A percentile compares a stretch with the other conserved stretches of the same genome.
Evolutionary conservation across 331 rosid genomes (phyloP).

Genomic region (Phaseolus coccineus): DNA sequence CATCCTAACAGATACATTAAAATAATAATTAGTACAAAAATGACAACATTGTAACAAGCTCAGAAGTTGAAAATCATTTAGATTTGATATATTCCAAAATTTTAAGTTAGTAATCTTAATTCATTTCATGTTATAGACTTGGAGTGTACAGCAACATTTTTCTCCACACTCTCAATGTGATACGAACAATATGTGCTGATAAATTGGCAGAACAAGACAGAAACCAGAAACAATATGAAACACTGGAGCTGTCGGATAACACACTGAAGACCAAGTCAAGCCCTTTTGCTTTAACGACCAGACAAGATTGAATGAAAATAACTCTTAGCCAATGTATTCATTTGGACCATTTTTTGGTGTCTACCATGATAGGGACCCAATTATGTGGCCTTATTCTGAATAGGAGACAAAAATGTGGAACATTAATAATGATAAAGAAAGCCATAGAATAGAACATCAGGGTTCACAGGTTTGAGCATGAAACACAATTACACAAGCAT

Average conservation of each 20-base stretch:
- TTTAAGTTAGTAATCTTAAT: not conserved
- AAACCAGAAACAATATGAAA: not conserved
- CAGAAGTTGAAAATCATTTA: not conserved
- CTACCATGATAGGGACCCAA: slow-evolving; percentile 48
- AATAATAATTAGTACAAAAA: not conserved
- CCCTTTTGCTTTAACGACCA: slow-evolving; percentile 35
- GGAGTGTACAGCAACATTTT: not conserved
- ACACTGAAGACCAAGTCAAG: slow-evolving; percentile 41
- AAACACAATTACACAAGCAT: slow-evolving; percentile 6
- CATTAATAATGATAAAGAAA: slow-evolving; percentile 1
- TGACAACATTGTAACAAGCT: not conserved
- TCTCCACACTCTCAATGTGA: not conserved
- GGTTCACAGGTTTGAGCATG: slow-evolving; percentile 20
- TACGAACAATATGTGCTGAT: not conserved
- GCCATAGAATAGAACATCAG: not conserved
- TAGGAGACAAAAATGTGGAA: slow-evolving; percentile 48
- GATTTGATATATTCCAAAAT: not conserved
- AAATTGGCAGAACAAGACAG: not conserved
- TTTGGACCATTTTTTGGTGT: slow-evolving; percentile 31
- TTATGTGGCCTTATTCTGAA: not conserved
- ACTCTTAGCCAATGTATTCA: slow-evolving; percentile 14
- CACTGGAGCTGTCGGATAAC: slow-evolving; percentile 6
- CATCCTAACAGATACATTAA: not conserved
- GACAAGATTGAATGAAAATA: slow-evolving; percentile 17
- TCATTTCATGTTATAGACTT: not conserved